Conservation (phyloP, 257 asterid species). For the Scutellaria barbata region DNA sequence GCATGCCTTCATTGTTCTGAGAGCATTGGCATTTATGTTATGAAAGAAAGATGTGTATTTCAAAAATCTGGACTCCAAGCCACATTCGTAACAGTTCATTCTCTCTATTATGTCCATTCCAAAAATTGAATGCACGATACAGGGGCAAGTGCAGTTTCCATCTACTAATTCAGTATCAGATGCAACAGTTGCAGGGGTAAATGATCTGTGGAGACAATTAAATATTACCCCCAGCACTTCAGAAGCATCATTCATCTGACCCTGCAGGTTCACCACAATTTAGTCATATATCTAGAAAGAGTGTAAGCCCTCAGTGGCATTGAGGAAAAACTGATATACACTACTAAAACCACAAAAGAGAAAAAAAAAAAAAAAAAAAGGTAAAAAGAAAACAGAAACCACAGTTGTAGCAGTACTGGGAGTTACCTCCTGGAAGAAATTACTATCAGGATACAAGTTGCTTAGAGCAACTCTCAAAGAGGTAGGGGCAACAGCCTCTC, state of each 20-base stretch:
- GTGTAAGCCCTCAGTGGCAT: neutral
- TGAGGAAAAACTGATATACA: constrained; percentile 4
- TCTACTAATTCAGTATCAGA: constrained; percentile 65
- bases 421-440: constrained; percentile 91
- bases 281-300: neutral
- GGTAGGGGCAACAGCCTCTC: constrained; percentile 89
- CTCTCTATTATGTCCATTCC: constrained; percentile 92
- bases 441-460: constrained; percentile 87
- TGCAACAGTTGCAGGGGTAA: constrained; percentile 51
- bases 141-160: constrained; percentile 57
- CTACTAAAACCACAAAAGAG: constrained; percentile 23
- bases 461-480: constrained; percentile 88
- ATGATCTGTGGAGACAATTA: constrained; percentile 86
- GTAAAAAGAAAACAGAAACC: neutral
- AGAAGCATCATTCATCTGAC: constrained; percentile 99
- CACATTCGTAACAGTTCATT: constrained; percentile 85
- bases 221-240: constrained; percentile 91
- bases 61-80: constrained; percentile 84
- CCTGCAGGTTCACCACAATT: constrained; percentile 56
- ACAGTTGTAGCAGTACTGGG: constrained; percentile 19
- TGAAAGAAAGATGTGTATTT: constrained; percentile 91
- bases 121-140: constrained; percentile 84
- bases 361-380: too few species aligned
- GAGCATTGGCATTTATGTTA: constrained; percentile 91
- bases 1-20: constrained; percentile 88